Evolutionary conservation across 345 rosid genomes (phyloP).

Genomic region (Combretum micranthum): DNA sequence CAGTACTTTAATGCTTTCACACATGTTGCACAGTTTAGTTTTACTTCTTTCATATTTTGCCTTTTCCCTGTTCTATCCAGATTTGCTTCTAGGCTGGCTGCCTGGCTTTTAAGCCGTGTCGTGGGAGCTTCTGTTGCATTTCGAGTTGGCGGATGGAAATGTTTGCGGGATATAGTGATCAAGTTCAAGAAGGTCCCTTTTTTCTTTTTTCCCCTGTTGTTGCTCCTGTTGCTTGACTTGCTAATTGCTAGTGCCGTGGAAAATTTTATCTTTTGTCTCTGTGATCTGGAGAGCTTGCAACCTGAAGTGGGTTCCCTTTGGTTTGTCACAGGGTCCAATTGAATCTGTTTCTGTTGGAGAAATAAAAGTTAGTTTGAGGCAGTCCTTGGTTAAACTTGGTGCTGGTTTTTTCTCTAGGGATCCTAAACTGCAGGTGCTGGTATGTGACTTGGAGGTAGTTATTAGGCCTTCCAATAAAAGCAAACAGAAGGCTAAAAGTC

Average conservation of each 20-base stretch:
- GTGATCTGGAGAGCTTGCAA: no score
- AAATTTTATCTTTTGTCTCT: not conserved
- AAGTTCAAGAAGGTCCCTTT: conserved; percentile 76
- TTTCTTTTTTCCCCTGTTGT: not conserved
- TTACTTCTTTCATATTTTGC: conserved; percentile 7
- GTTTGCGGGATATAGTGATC: conserved; percentile 70
- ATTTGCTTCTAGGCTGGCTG: conserved; percentile 65
- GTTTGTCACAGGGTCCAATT: conserved; percentile 70
- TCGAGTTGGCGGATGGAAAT: conserved; percentile 93
- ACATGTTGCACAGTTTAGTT: not conserved
- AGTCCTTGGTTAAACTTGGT: conserved; percentile 89
- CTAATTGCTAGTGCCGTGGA: not conserved
- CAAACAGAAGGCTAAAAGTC: conserved; percentile 42
- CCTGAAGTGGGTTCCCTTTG: not conserved
- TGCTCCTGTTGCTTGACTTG: conserved; percentile 3
- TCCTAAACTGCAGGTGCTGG: conserved; percentile 79
- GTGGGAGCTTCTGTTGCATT: conserved; percentile 73
- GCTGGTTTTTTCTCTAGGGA: conserved; percentile 83
- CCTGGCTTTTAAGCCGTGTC: conserved; percentile 72
- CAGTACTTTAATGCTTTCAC: no score
- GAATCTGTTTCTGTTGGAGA: conserved; percentile 91
- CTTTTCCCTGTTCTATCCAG: conserved; percentile 26
- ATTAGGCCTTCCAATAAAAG: conserved; percentile 61
- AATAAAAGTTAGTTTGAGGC: conserved; percentile 82
- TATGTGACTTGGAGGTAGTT: conserved; percentile 81